Conservation (phyloP, 176 grass and related monocot genomes). For the Pharus latifolius region DNA sequence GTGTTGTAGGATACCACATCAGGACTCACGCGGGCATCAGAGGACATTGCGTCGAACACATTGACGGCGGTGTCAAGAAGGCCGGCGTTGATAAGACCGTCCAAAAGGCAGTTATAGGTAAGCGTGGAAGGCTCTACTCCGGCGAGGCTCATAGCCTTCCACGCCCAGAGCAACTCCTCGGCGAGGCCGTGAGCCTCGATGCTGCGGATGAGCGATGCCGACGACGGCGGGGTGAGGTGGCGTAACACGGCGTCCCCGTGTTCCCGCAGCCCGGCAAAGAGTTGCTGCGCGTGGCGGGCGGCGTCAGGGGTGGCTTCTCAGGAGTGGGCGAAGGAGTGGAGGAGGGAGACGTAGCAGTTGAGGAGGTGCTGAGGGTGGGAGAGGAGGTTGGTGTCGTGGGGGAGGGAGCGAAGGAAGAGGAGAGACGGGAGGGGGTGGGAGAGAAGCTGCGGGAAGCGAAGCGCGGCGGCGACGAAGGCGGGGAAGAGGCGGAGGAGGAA, state of each 20-base stretch:
- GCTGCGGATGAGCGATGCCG: conserved; percentile 52
- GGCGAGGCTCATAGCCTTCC: conserved; percentile 48
- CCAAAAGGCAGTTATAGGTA: conserved; percentile 85
- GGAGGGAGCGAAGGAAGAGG: conserved; percentile 57
- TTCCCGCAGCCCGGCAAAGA: conserved; percentile 46
- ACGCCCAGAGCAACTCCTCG: conserved; percentile 70
- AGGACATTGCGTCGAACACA: conserved; percentile 76
- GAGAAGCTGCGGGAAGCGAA: conserved; percentile 41
- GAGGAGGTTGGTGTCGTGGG: conserved; percentile 28
- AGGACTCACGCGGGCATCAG: conserved; percentile 22
- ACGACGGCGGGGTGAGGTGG: conserved; percentile 32
- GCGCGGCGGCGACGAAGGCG: conserved; percentile 45
- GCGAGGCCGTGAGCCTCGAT: conserved; percentile 52
- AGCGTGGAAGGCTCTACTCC: conserved; percentile 54
- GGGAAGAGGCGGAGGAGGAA: conserved; percentile 71
- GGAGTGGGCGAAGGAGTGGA: conserved; percentile 50
- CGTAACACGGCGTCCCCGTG: conserved; percentile 6
- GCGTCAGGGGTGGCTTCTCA: neutral
- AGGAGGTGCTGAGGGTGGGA: conserved; percentile 40
- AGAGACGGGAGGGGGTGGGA: conserved; percentile 37
- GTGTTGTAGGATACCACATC: conserved; percentile 78
- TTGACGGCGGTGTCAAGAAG: conserved; percentile 68
- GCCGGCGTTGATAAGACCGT: conserved; percentile 61
- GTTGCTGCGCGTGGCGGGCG: conserved; percentile 9
- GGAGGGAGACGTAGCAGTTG: conserved; percentile 55